Conservation (phyloP, 2,329 filamentous ascomycete genomes). For the Aspergillus brunneoviolaceus region DNA sequence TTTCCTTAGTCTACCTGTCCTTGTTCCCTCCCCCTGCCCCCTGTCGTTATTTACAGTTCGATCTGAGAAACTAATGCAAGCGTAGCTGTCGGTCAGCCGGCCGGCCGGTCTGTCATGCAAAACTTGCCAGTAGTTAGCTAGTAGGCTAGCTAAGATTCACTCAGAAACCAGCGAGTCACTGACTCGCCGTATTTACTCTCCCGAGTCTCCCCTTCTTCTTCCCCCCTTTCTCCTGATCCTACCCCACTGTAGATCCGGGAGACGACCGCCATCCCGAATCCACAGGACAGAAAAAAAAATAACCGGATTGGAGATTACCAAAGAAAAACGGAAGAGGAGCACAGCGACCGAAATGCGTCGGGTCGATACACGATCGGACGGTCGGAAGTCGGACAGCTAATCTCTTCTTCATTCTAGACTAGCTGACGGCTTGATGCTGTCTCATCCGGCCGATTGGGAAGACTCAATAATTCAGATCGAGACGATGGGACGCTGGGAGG, state of each 20-base stretch:
- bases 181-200: not conserved
- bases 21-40: not conserved
- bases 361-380: not conserved
- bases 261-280: not conserved
- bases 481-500: not conserved
- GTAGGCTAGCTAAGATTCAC: not conserved
- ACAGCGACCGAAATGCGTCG: constrained; percentile 7
- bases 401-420: not conserved
- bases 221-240: not conserved
- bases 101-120: not conserved
- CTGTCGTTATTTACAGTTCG: not conserved
- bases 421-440: constrained; percentile 7
- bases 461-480: not conserved
- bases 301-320: not conserved
- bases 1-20: not conserved
- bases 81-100: not conserved
- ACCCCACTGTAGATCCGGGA: not conserved
- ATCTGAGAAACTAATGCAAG: not conserved
- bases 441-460: constrained; percentile 18
- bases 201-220: not conserved
- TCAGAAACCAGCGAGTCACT: not conserved
- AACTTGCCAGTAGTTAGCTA: not conserved
- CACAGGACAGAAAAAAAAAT: not conserved
- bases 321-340: not conserved
- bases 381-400: not conserved